Percentiles rank a stretch among this genome's conserved stretches.
Evolutionary conservation across 2,329 filamentous ascomycete genomes (phyloP).

Genomic region (Fusarium sp.): DNA sequence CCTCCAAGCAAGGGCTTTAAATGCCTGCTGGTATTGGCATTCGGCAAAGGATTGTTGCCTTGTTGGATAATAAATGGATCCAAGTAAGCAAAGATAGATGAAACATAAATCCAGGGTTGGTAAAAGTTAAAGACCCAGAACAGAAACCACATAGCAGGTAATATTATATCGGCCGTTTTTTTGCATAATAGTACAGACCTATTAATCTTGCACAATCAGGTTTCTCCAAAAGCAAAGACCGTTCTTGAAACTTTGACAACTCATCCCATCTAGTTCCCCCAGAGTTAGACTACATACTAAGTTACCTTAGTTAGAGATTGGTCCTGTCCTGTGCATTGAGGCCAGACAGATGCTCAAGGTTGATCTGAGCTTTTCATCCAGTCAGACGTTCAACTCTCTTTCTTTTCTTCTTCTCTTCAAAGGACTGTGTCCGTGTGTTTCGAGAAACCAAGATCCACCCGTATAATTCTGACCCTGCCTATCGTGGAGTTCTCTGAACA

Average conservation of each 20-base stretch:
- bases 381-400: background rate
- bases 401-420: background rate
- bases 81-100: background rate
- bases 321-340: slow-evolving; percentile 14
- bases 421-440: background rate
- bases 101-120: background rate
- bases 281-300: slow-evolving; percentile 3
- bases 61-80: background rate
- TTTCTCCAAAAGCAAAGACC: slow-evolving; percentile 12
- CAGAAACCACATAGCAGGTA: background rate
- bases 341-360: slow-evolving; percentile 7
- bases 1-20: slow-evolving; percentile 11
- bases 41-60: slow-evolving; percentile 1
- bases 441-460: slow-evolving; percentile 6
- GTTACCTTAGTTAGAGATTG: background rate
- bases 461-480: slow-evolving; percentile 1
- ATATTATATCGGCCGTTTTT: slow-evolving; percentile 11
- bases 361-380: slow-evolving; percentile 33
- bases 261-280: slow-evolving; percentile 36
- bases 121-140: background rate
- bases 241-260: slow-evolving; percentile 33
- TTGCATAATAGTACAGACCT: slow-evolving; percentile 29
- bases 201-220: slow-evolving; percentile 36
- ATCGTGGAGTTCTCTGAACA: slow-evolving; percentile 8
- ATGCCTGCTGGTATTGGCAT: slow-evolving; percentile 20